These are phyloP conservation scores for Zygosaccharomyces rouxii DNA, from an alignment of 805 yeast genomes.

Conservation along the genomic window DNA sequence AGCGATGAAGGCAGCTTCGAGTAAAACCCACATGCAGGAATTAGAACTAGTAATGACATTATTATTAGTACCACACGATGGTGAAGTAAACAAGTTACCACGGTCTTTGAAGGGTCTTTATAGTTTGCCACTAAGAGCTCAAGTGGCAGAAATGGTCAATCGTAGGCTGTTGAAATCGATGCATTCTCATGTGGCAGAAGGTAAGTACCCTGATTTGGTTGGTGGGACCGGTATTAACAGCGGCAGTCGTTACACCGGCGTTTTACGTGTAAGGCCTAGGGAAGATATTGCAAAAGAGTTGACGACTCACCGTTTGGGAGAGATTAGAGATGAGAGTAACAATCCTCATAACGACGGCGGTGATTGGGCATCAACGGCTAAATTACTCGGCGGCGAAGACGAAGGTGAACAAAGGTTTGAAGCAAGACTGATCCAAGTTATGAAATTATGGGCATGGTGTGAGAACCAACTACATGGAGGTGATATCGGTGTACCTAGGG, in stretches of 20 bases:
- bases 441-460: slow-evolving; percentile 62
- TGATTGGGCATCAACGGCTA: slow-evolving; percentile 17
- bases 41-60: slow-evolving; percentile 82
- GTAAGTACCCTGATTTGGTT: slow-evolving; percentile 21
- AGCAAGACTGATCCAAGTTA: slow-evolving; percentile 46
- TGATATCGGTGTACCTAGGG: slow-evolving; percentile 36
- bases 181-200: slow-evolving; percentile 21
- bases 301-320: slow-evolving; percentile 13
- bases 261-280: slow-evolving; percentile 16
- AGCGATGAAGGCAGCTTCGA: slow-evolving; percentile 56
- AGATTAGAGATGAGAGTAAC: slow-evolving; percentile 10
- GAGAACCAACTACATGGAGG: slow-evolving; percentile 47
- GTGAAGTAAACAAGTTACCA: slow-evolving; percentile 43
- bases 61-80: slow-evolving; percentile 45
- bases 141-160: slow-evolving; percentile 69
- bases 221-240: slow-evolving; percentile 12
- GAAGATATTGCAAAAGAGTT: slow-evolving; percentile 14
- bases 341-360: slow-evolving; percentile 8
- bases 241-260: slow-evolving; percentile 6
- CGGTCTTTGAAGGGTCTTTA: slow-evolving; percentile 50
- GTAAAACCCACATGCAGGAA: slow-evolving; percentile 58
- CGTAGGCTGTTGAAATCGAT: slow-evolving; percentile 36
- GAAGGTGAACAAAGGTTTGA: slow-evolving; percentile 21
- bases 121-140: slow-evolving; percentile 55
- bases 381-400: slow-evolving; percentile 13